A percentile compares a stretch with the other conserved stretches of the same genome.
These are phyloP conservation scores for Penicillium sp. DNA, from an alignment of 2,329 filamentous ascomycete genomes.

Conservation along the genomic window DNA sequence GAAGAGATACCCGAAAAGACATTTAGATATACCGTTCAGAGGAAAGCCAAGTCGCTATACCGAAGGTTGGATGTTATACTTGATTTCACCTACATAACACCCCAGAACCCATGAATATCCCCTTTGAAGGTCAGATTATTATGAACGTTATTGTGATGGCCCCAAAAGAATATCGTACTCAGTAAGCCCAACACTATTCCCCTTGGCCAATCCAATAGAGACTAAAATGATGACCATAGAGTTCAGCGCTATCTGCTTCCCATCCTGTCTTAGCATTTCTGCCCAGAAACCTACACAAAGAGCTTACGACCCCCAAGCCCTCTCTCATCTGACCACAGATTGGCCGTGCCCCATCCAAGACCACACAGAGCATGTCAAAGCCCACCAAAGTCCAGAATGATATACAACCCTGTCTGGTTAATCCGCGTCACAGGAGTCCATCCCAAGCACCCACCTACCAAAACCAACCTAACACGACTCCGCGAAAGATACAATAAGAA, in stretches of 20 bases:
- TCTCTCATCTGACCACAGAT: background rate
- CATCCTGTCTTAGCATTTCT: background rate
- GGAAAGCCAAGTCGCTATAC: background rate
- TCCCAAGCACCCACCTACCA: background rate
- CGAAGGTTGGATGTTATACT: background rate
- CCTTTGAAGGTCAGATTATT: background rate
- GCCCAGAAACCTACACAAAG: background rate
- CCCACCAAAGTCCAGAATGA: background rate
- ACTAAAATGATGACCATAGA: background rate
- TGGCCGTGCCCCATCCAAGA: background rate
- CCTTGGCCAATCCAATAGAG: background rate
- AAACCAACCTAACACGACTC: background rate
- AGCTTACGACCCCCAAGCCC: background rate
- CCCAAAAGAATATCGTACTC: background rate
- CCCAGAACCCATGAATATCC: background rate
- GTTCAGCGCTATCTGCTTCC: background rate
- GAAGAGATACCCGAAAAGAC: background rate
- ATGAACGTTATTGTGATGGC: background rate
- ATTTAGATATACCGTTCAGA: background rate
- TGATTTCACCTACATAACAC: background rate
- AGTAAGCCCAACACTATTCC: no score
- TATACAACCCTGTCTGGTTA: background rate
- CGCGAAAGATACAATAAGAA: background rate
- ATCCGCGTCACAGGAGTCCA: background rate
- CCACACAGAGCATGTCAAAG: background rate